Evolutionary conservation across 306 rosid genomes (phyloP), one percentile per base, ranked within the genome.

Genomic region (Lotus japonicus): DNA sequence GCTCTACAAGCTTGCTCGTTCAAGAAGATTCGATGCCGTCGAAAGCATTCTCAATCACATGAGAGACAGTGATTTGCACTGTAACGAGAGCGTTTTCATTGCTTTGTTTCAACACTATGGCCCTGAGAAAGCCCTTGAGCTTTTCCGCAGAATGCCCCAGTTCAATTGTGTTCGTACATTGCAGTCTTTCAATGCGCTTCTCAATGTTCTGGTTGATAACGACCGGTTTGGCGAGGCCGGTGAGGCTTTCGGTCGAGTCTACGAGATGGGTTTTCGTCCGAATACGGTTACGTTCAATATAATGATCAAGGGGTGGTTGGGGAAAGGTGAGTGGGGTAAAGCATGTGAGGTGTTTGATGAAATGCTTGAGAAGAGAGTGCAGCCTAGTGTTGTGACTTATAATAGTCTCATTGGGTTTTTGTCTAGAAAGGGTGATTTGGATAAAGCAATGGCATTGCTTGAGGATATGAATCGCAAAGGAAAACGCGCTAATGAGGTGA

Each of bases 341-440:
- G 97, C 98, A 1, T 76, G 88, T 15, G 81, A 82, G 64, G 62
- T 83, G 88, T 89, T 92, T 21, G 87, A 86, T 43, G 84, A 92
- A 86, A 92, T 92, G 97, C 91, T 89, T 61, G 86, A 83, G 75
- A 83, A 68, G 69, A 75, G 78, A 23, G 88, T 85, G 11, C 83
- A 79, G 39, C 90, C 97, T 2, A 92, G 92, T 77, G 94, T 90
- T n/a, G 98, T 90, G 58, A 92, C 96, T 12, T 92, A 92, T 68
- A 92, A 89, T 41, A 89, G 91, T 71, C 73, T 92, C 10, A 80
- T 92, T 53, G 91, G 98, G 51, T 84, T 86, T 65, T 81, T 84
- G 44, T 79, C 81, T 63, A 82, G 81, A 53, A 87, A 76, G 41
- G 98, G 96, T 41, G 88, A 86, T 83, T 43, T 88, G 81, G 88